Evolutionary conservation across 2,329 filamentous ascomycete genomes (phyloP), one percentile per base, ranked within the genome.

Genomic region (Claviceps africana): DNA sequence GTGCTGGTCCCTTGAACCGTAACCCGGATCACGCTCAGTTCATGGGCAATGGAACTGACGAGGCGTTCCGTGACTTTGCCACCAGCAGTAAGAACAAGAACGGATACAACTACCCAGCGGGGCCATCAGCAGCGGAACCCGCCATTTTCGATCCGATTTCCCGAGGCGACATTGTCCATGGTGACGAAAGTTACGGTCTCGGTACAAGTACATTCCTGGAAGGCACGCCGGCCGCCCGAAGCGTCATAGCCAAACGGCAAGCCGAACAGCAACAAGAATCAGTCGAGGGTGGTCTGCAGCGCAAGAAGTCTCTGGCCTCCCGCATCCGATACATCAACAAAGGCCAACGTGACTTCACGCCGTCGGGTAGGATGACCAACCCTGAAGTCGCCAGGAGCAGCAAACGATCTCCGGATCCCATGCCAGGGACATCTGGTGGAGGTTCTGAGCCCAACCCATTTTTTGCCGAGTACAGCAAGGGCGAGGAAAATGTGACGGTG

Each of bases 171-270:
- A 78, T 85, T 47, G 77, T 97, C 15, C 88, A 97, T 59, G 91
- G 91, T 19, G 82, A 90, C 52, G 83, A 94, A 68, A 84, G 81
- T 3, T 72, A 87, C 55, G 93, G 93, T 10, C 72, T 98, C 8
- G 93, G 93, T 51, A 95, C 90, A 1, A 95, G 89, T 35, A 98
- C 93, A 2, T 97, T 97, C 74, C 71, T 98, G 22, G 93, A 98
- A 61, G 93, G 93, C 37, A 86, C 93, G 1, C 91, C 93, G 15
- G 93, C 90, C 30, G 86, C 90, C 30, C 82, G 82, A 59, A 79
- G 82, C 8, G 87, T 85, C 19, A 87, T 95, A 51, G 80, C 87
- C 64, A 82, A 85, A 55, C 81, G 81, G 48, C 80, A 91, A 61
- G 84, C 78, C 33, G 88, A 83, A 60, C 69, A 86, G 55, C 76